Evolutionary conservation across 1,284 basidiomycete genomes (phyloP).

Genomic region (Schizophyllum amplum): DNA sequence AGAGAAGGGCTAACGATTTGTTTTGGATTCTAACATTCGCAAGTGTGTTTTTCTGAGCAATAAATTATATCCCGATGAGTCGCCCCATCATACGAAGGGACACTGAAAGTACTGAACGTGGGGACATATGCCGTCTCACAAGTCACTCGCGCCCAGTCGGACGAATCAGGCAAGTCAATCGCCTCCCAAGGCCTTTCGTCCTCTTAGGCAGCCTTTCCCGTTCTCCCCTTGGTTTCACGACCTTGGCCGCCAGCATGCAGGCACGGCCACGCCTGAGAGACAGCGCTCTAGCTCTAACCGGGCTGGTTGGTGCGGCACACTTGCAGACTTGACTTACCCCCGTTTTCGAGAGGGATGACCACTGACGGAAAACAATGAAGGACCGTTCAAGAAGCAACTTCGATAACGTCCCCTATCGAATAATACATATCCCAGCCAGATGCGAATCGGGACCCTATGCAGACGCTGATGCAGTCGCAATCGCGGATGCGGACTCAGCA

Average conservation of each 20-base stretch:
- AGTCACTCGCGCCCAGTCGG: background rate
- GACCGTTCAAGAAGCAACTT: background rate
- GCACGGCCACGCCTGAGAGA: too few species aligned
- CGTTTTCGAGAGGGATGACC: slow-evolving; percentile 2
- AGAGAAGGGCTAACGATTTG: slow-evolving; percentile 9
- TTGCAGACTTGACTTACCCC: too few species aligned
- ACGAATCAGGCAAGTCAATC: too few species aligned
- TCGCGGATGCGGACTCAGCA: too few species aligned
- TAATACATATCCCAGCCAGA: background rate
- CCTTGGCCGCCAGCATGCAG: background rate
- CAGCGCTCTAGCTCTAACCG: too few species aligned
- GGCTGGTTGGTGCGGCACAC: too few species aligned
- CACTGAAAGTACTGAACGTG: background rate
- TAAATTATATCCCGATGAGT: background rate
- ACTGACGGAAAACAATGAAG: too few species aligned
- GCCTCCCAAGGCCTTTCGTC: too few species aligned
- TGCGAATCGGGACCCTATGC: background rate
- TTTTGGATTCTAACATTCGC: background rate
- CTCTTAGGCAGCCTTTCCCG: too few species aligned
- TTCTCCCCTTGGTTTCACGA: background rate
- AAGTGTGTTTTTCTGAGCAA: background rate
- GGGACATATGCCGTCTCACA: background rate
- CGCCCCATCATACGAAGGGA: too few species aligned
- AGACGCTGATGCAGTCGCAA: too few species aligned
- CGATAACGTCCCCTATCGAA: background rate